Evolutionary conservation across 2,329 filamentous ascomycete species (phyloP).

Genomic region (Arthrobotrys entomopaga): DNA sequence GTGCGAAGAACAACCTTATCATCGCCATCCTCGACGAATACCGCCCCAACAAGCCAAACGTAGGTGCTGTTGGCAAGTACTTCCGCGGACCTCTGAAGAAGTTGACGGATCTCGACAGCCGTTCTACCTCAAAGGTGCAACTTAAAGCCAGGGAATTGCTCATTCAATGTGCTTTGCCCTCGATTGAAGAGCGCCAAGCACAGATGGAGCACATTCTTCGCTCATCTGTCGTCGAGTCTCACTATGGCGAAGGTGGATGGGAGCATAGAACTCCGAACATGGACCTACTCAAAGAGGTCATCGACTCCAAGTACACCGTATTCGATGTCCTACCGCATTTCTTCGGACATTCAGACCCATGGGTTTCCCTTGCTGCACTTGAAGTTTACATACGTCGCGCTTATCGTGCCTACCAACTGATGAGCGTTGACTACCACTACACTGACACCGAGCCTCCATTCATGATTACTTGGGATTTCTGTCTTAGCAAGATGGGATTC

Average conservation of each 20-base stretch:
- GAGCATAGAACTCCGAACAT: constrained; percentile 93
- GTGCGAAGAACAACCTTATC: constrained; percentile 91
- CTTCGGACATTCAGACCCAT: constrained; percentile 92
- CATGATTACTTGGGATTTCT: constrained; percentile 92
- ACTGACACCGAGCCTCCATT: constrained; percentile 77
- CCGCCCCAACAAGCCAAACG: constrained; percentile 89
- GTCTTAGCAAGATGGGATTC: constrained; percentile 90
- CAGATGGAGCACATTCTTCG: constrained; percentile 99
- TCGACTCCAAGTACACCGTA: constrained; percentile 98
- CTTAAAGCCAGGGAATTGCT: constrained; percentile 97
- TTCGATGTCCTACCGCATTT: constrained; percentile 95
- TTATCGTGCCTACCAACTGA: constrained; percentile 93
- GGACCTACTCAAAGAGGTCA: constrained; percentile 93
- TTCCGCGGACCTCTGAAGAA: constrained; percentile 83
- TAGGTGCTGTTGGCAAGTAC: constrained; percentile 87
- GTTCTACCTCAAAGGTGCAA: constrained; percentile 89
- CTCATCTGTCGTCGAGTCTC: constrained; percentile 94
- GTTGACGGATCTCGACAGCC: constrained; percentile 89
- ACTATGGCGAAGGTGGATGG: constrained; percentile 96
- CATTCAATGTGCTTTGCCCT: constrained; percentile 96
- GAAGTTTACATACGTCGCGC: constrained; percentile 97
- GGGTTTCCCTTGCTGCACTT: constrained; percentile 90
- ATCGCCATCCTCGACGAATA: constrained; percentile 93
- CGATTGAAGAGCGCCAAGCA: constrained; percentile 88
- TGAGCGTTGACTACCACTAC: constrained; percentile 86